Evolutionary conservation across 169 alveolate genomes (phyloP).

Genomic region (Eimeria mitis): DNA sequence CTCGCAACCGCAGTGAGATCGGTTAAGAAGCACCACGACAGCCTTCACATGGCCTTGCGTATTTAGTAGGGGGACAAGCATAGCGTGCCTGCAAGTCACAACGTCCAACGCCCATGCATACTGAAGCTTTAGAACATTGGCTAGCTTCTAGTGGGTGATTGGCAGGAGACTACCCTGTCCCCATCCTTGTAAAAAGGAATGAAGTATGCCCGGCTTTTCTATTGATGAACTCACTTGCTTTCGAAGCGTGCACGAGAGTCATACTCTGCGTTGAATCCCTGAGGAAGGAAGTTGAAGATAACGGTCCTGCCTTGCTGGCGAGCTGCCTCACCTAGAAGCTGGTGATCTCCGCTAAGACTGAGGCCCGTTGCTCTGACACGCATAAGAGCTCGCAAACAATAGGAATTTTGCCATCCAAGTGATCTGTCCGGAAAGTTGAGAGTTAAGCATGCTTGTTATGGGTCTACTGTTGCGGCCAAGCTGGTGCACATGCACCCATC

Average conservation of each 20-base stretch:
- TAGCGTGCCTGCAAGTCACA: slow-evolving; percentile 68
- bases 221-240: slow-evolving; percentile 34
- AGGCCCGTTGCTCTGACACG: slow-evolving; percentile 79
- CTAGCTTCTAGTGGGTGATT: neutral
- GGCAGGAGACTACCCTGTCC: neutral
- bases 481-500: neutral
- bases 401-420: neutral
- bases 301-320: slow-evolving; percentile 76
- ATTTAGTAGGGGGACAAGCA: slow-evolving; percentile 77
- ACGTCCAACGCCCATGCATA: neutral
- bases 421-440: neutral
- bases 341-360: slow-evolving; percentile 46
- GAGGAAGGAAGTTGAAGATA: slow-evolving; percentile 71
- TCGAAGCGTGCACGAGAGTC: slow-evolving; percentile 70
- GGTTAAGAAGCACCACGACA: slow-evolving; percentile 71
- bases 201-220: neutral
- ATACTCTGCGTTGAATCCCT: slow-evolving; percentile 74
- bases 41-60: slow-evolving; percentile 81
- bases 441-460: neutral
- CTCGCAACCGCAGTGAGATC: slow-evolving; percentile 23
- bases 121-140: neutral
- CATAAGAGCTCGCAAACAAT: neutral
- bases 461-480: neutral
- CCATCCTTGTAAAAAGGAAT: neutral
- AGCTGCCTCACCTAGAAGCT: slow-evolving; percentile 73